Evolutionary conservation across 2,329 filamentous ascomycete genomes (phyloP).

Genomic region (Zymoseptoria pseudotritici): DNA sequence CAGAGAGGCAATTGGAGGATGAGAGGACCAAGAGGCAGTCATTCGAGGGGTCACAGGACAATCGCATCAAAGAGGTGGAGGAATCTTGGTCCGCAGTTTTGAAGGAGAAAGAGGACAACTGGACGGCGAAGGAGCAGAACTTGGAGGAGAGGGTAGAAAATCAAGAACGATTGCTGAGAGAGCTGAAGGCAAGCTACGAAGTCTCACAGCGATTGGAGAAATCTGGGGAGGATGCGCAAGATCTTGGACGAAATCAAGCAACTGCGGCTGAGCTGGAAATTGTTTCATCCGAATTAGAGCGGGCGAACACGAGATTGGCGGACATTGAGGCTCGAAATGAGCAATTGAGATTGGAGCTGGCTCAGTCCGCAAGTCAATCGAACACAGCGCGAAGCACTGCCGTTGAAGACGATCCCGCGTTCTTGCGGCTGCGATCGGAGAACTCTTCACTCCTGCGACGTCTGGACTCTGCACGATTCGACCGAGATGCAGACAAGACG

Average conservation of each 20-base stretch:
- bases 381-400: constrained; percentile 50
- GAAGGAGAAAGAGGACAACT: constrained; percentile 91
- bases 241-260: constrained; percentile 54
- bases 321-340: constrained; percentile 93
- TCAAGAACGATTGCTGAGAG: constrained; percentile 83
- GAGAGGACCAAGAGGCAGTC: constrained; percentile 67
- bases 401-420: constrained; percentile 82
- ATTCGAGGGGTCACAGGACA: constrained; percentile 69
- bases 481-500: constrained; percentile 73
- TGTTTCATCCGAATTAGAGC: constrained; percentile 82
- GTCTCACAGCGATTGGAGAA: constrained; percentile 83
- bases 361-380: constrained; percentile 72
- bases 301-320: constrained; percentile 75
- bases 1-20: constrained; percentile 69
- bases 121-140: constrained; percentile 85
- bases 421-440: constrained; percentile 81
- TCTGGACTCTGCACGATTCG: constrained; percentile 72
- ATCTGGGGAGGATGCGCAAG: constrained; percentile 54
- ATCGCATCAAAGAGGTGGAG: constrained; percentile 81
- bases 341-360: constrained; percentile 81
- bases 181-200: constrained; percentile 95
- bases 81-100: constrained; percentile 82
- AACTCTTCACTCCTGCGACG: constrained; percentile 88
- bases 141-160: constrained; percentile 91
- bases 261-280: constrained; percentile 89